Evolutionary conservation across 2,329 filamentous ascomycete species (phyloP).

Genomic region (Sporothrix pseudoabietina): DNA sequence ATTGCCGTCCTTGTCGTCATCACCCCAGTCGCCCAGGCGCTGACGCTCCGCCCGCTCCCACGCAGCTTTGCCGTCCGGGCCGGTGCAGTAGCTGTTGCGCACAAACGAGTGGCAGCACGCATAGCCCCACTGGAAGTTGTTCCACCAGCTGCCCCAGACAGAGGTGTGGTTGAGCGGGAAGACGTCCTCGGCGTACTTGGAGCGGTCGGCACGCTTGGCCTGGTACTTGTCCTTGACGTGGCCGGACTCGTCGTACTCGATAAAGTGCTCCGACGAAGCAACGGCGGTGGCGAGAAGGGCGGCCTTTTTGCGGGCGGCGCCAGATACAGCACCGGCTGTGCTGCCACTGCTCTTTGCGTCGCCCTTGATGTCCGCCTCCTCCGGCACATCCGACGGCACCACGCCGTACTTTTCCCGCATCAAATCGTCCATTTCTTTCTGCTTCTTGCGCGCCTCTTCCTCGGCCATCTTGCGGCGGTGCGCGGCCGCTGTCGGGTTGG

Average conservation of each 20-base stretch:
- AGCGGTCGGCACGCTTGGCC: slow-evolving; percentile 72
- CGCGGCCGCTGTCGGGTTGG: slow-evolving; percentile 92
- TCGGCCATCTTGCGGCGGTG: slow-evolving; percentile 77
- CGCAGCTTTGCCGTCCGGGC: slow-evolving; percentile 79
- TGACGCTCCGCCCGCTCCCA: slow-evolving; percentile 74
- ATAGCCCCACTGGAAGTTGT: slow-evolving; percentile 93
- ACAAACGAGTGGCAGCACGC: slow-evolving; percentile 90
- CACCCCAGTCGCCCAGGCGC: slow-evolving; percentile 51
- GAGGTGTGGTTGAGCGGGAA: slow-evolving; percentile 87
- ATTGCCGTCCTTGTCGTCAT: slow-evolving; percentile 30
- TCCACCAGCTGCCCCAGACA: slow-evolving; percentile 98
- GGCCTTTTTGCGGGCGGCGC: neutral
- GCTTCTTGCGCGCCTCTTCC: slow-evolving; percentile 70
- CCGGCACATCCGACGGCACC: slow-evolving; percentile 33
- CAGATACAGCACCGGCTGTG: neutral
- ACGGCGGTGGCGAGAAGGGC: slow-evolving; percentile 66
- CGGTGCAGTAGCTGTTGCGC: slow-evolving; percentile 97
- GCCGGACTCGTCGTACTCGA: slow-evolving; percentile 92
- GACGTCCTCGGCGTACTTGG: slow-evolving; percentile 90
- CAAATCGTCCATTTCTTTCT: slow-evolving; percentile 66
- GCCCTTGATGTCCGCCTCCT: neutral
- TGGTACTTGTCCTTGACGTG: slow-evolving; percentile 84
- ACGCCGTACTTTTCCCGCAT: slow-evolving; percentile 81
- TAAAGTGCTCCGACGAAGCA: slow-evolving; percentile 79
- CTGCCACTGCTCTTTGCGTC: neutral